Evolutionary conservation across 2,329 filamentous ascomycete genomes (phyloP), one percentile per base, ranked within the genome.

Genomic region (Ceratocystis albifundus): DNA sequence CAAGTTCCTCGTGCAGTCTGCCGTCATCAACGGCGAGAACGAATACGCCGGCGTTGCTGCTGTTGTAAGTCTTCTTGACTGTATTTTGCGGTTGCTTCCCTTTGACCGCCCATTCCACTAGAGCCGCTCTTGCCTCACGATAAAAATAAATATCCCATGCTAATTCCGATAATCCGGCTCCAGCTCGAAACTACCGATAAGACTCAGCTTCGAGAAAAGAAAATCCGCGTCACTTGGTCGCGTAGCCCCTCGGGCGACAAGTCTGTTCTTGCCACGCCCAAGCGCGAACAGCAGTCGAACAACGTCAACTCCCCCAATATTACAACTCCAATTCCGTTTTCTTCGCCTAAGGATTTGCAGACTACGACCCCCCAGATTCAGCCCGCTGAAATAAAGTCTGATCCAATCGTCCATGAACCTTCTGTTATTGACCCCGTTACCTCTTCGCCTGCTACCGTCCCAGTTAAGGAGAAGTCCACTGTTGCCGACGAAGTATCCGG

Each of bases 1-100:
- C 82, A 97, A 97, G 80, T 97, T 97, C 77, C 84, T 97, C 65
- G 93, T 97, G 45, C 93, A 97, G 78, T 95, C 92, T 30, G 89
- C 96, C 62, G 81, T 86, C 64, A 89, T 96, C 70, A 87, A 88
- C 25, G 81, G 86, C 69, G 89, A 96, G 73, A 89, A 91, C 78
- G 90, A 96, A 73, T 90, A 89, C 72, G 81, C 82, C 68, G 95
- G 88, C 74, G 85, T 96, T 69, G 82, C 87, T 62, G 83, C 89
- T 59, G 90, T 96, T 73, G 90, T 95, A 82, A 72, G 88, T 76
- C 30, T 5, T 41, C 10, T n/a, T 20, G 4, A 15, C 28, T 15
- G n/a, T 17, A n/a, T 59, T 32, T n/a, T 7, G 15, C 7, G 25
- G 2, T 7, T 59, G 28, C 53, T 17, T 10, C 4, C 17, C 7